Evolutionary conservation across 768 basidiomycete genomes (phyloP).

Genomic region (Artomyces pyxidatus): DNA sequence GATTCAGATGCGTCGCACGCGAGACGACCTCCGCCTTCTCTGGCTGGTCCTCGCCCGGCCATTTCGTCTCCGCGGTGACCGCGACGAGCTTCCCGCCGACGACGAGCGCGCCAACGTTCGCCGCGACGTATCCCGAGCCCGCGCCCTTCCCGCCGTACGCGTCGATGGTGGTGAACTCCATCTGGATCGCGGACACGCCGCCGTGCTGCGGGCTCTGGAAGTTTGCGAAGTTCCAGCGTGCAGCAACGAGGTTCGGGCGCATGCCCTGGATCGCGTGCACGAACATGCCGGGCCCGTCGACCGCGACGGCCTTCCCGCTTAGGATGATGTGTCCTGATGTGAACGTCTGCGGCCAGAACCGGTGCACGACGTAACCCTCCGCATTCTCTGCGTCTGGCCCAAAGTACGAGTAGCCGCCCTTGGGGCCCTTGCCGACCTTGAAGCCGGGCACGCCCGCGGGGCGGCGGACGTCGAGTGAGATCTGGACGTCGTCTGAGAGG

Average conservation of each 20-base stretch:
- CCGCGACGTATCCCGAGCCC: conserved; percentile 75
- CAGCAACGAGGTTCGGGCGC: conserved; percentile 89
- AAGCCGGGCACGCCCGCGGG: conserved; percentile 72
- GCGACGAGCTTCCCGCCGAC: conserved; percentile 67
- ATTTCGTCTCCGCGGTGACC: conserved; percentile 75
- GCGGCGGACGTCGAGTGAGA: conserved; percentile 67
- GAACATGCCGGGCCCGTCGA: conserved; percentile 73
- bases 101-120: conserved; percentile 83
- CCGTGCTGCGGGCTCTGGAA: conserved; percentile 74
- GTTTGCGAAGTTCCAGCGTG: conserved; percentile 91
- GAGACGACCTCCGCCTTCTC: conserved; percentile 48
- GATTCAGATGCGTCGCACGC: conserved; percentile 54
- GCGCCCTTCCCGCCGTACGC: conserved; percentile 70
- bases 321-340: conserved; percentile 61
- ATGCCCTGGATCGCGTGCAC: conserved; percentile 97
- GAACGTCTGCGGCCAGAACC: conserved; percentile 75
- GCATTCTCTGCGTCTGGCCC: conserved; percentile 59
- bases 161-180: conserved; percentile 89
- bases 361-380: conserved; percentile 83
- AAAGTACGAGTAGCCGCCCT: conserved; percentile 87
- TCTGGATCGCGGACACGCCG: conserved; percentile 81
- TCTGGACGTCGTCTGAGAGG: conserved; percentile 69
- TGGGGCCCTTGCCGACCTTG: conserved; percentile 83
- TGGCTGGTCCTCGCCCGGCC: conserved; percentile 49
- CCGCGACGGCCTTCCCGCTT: conserved; percentile 49